Conservation (phyloP, 2,329 filamentous ascomycete genomes). For the Sclerotinia spermophila region DNA sequence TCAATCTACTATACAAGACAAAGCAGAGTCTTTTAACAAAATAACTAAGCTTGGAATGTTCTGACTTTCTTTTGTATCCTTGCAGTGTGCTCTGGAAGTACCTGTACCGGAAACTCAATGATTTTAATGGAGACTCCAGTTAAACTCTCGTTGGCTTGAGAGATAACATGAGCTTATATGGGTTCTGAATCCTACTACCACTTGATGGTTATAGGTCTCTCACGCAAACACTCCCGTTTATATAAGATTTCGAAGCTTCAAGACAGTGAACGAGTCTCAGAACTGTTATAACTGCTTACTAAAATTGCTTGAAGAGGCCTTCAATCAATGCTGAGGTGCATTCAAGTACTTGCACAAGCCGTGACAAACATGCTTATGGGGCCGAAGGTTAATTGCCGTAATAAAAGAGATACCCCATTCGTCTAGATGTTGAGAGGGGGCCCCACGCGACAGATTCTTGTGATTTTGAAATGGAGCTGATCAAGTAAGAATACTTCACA, state of each 20-base stretch:
- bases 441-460: background rate
- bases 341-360: too few species aligned
- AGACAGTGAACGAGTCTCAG: background rate
- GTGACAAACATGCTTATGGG: background rate
- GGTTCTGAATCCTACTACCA: background rate
- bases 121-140: background rate
- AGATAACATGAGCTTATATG: background rate
- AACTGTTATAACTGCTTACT: background rate
- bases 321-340: background rate
- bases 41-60: background rate
- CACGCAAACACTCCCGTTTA: too few species aligned
- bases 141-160: background rate
- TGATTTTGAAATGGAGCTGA: background rate
- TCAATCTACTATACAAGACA: background rate
- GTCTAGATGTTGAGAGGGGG: rapidly evolving
- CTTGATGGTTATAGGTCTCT: background rate
- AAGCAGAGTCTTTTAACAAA: background rate
- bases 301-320: rapidly evolving
- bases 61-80: background rate
- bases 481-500: background rate
- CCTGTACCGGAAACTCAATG: background rate
- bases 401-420: background rate
- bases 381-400: background rate
- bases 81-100: background rate
- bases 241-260: rapidly evolving